Base-by-base conservation (phyloP, 2,329 filamentous ascomycete genomes). In the Gliomastix tumulicola region DNA sequence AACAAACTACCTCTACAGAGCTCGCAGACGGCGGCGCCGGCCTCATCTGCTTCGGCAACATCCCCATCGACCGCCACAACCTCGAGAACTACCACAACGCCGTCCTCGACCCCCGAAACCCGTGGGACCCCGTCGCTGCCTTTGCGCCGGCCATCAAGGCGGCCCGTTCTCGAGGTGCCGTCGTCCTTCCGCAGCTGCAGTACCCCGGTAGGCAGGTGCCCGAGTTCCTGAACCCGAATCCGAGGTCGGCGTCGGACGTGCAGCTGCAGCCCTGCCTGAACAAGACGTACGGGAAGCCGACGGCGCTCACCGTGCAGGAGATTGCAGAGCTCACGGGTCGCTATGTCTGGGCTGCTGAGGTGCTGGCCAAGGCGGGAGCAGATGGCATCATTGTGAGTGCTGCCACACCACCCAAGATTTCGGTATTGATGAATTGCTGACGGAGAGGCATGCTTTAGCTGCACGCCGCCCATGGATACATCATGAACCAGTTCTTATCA, bases 381-480 rank as follows among this genome's bases (percentile, higher is more conserved):
- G 32, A 34, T 21, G 32, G 32, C 12, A 34, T 34, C 16, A 6
- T 34, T 18, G 4, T 34, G 16, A 21, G 32, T 20, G 11, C 11
- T 27, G 23, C 23, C 23, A 11, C 23, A 27, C n/a, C n/a, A n/a
- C n/a, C n/a, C n/a, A n/a, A n/a, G n/a, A n/a, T n/a, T n/a, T n/a
- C n/a, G n/a, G n/a, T n/a, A n/a, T n/a, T n/a, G n/a, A n/a, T n/a
- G n/a, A n/a, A n/a, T n/a, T n/a, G n/a, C n/a, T 27, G 23, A n/a
- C n/a, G 23, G 23, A 10, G 23, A 10, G n/a, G n/a, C n/a, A n/a
- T n/a, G n/a, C n/a, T n/a, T 7, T 10, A 34, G 32, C 7, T 34
- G 7, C 68, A 73, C 41, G 63, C 54, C 33, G 63, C 65, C 8
- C 68, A 73, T 42, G 63, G 67, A 15, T 71, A 70, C 44, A 55